phyloP scores from a whole-genome alignment of 345 rosid genomes.

The Stellera chamaejasme region DNA sequence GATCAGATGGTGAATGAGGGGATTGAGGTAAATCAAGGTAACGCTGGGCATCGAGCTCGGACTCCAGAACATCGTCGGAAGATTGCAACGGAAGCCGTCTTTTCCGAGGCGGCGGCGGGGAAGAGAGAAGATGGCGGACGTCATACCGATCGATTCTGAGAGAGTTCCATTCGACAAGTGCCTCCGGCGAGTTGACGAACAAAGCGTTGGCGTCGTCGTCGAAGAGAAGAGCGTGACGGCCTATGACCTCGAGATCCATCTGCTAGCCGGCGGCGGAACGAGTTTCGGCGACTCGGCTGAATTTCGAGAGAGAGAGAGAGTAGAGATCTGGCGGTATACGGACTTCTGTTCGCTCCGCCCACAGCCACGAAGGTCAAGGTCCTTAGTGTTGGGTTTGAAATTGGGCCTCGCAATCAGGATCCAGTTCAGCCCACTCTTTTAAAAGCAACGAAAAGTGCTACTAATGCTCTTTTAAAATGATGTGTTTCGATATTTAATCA shows the following conservation, averaged over 20 bases:
- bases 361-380: too few species aligned
- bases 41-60: constrained; percentile 74
- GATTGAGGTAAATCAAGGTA: constrained; percentile 50
- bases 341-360: too few species aligned
- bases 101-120: constrained; percentile 67
- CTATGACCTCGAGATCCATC: constrained; percentile 83
- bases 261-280: neutral
- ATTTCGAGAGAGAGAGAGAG: constrained; percentile 7
- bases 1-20: constrained; percentile 27
- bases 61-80: constrained; percentile 32
- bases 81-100: constrained; percentile 31
- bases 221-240: constrained; percentile 89
- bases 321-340: neutral
- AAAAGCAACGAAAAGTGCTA: too few species aligned
- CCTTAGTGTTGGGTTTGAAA: too few species aligned
- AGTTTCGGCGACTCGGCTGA: neutral
- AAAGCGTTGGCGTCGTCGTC: constrained; percentile 82
- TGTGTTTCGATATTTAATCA: too few species aligned
- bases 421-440: too few species aligned
- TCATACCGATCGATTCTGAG: constrained; percentile 94
- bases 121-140: constrained; percentile 89
- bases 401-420: too few species aligned
- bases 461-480: too few species aligned
- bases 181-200: constrained; percentile 71
- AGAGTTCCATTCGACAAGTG: constrained; percentile 91